phyloP scores from a whole-genome alignment of 2,329 filamentous ascomycete genomes.

The Xylariales sp. region DNA sequence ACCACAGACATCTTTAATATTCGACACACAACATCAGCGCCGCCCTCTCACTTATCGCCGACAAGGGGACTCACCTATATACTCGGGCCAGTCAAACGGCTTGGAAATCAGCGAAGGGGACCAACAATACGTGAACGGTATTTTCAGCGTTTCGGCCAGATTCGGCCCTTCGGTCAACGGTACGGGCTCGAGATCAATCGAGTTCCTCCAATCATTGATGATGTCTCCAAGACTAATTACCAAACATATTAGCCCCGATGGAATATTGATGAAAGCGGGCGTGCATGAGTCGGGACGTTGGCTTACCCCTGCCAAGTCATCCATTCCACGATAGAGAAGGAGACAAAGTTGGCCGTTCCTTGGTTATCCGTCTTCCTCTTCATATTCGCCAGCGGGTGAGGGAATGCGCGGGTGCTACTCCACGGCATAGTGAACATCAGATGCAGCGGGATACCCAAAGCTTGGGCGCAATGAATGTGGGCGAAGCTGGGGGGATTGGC shows the following conservation, averaged over 20 bases:
- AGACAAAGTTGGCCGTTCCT: constrained; percentile 82
- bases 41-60: no score
- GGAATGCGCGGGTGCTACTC: constrained; percentile 79
- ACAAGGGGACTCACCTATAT: constrained; percentile 1
- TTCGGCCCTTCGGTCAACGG: constrained; percentile 71
- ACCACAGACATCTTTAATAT: constrained; percentile 70
- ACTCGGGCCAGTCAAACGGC: constrained; percentile 69
- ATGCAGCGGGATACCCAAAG: constrained; percentile 79
- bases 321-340: constrained; percentile 83
- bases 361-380: constrained; percentile 77
- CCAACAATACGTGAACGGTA: constrained; percentile 81
- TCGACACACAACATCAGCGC: no score
- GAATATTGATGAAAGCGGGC: no score
- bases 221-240: constrained; percentile 71
- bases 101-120: constrained; percentile 74
- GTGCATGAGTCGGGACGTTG: no score
- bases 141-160: constrained; percentile 80
- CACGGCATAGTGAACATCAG: constrained; percentile 93
- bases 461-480: constrained; percentile 83
- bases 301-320: constrained; percentile 84
- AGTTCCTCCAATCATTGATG: constrained; percentile 78
- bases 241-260: no score
- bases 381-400: constrained; percentile 81
- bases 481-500: constrained; percentile 84
- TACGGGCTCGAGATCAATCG: constrained; percentile 44